Evolutionary conservation across 139 green algal genomes (phyloP).

Genomic region (Micractinium sp.): DNA sequence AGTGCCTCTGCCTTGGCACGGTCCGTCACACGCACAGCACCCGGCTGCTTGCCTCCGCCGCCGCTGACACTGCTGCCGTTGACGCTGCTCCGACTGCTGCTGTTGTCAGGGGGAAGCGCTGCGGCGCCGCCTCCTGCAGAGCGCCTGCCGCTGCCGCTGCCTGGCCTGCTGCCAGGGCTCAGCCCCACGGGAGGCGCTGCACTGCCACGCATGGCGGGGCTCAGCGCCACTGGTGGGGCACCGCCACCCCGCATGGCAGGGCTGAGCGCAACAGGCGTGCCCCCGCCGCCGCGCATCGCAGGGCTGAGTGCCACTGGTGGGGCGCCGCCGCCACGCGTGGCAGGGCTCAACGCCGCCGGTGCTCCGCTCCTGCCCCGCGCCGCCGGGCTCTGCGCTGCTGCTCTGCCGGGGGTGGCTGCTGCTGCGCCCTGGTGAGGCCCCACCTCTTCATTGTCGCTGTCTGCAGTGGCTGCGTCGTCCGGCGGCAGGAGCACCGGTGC

Average conservation of each 20-base stretch:
- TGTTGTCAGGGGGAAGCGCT: background rate
- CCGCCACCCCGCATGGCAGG: background rate
- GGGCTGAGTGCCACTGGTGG: background rate
- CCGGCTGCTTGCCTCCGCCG: background rate
- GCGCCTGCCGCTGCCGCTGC: background rate
- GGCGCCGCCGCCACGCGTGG: background rate
- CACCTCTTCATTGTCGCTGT: background rate
- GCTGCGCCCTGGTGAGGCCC: background rate
- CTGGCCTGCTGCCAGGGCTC: background rate
- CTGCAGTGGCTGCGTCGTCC: background rate
- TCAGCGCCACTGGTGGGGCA: background rate
- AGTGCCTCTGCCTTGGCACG: slow-evolving; percentile 15
- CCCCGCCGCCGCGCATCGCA: background rate
- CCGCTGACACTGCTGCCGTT: background rate
- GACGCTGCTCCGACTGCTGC: background rate
- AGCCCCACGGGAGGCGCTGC: background rate
- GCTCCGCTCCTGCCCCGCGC: background rate
- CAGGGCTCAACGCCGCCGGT: slow-evolving; percentile 8
- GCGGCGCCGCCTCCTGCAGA: no score
- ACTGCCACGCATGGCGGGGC: slow-evolving; percentile 9
- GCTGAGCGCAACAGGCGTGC: background rate
- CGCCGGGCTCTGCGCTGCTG: background rate
- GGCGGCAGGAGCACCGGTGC: background rate
- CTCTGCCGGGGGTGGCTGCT: background rate
- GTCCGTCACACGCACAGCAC: background rate